Base-by-base conservation (phyloP, 768 basidiomycete species). In the Hemileccinum rubropunctum region DNA sequence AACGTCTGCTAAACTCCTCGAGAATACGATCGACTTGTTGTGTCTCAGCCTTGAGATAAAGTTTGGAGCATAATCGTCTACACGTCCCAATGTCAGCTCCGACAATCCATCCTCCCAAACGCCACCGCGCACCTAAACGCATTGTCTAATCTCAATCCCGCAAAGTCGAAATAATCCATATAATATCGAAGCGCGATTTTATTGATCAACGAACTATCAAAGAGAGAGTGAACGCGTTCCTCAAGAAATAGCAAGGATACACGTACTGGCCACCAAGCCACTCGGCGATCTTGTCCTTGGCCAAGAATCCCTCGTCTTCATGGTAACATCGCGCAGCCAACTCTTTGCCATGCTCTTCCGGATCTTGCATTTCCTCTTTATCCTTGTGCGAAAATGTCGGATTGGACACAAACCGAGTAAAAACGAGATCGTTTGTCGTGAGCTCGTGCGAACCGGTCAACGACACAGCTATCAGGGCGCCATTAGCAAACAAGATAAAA, bases 1-100 rank as follows among this genome's bases (percentile, higher is more conserved):
- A 99, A 9, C 92, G 82, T 35, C 82, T 75, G 60, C 91, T 91
- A 60, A 99, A 98, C 54, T 84, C 86, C 52, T 92, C 93, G 6
- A 99, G 77, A 53, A 99, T 98, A 37, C 97, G 85, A 67, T 98
- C 97, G 37, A 99, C 88, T 71, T 98, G 95, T 63, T 99, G 97
- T 0, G 95, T 95, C 68, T 99, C 97, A 2, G 85, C 97, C 68
- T 93, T 95, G 51, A 99, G 79, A 66, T 81, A 98, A 2, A 99
- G 78, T 66, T 95, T 97, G 12, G 85, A 84, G 64, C 95, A 98
- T 11, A 99, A 73, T 20, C 84, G 85, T 53, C 95, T 94, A 14
- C 34, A 1, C 9, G 17, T 21, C 18, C 30, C 35, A 14, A 15
- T 12, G 2, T 52, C 33, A 50, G 35, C 6, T 38, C 18, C 14